A percentile compares a stretch with the other conserved stretches of the same genome.
These are phyloP conservation scores for Millerago galiae DNA, from an alignment of 805 yeast species.

Conservation along the genomic window DNA sequence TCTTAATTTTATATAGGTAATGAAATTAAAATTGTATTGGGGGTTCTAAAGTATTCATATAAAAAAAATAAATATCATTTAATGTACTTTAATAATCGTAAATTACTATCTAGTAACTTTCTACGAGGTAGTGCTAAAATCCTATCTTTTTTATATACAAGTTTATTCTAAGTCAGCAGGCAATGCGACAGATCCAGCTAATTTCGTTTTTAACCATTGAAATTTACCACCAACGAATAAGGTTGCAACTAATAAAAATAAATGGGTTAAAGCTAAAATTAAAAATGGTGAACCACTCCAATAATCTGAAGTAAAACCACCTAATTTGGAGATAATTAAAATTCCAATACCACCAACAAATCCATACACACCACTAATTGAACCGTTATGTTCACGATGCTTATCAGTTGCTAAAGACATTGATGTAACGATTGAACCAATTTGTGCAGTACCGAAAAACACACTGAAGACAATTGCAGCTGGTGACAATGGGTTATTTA, in stretches of 20 bases:
- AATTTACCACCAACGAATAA: conserved; percentile 18
- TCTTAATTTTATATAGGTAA: conserved; percentile 23
- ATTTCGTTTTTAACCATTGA: conserved; percentile 8
- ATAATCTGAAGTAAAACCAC: conserved; percentile 53
- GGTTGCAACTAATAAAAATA: conserved; percentile 18
- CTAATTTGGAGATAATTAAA: conserved; percentile 49
- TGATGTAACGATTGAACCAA: conserved; percentile 55
- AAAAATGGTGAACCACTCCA: conserved; percentile 57
- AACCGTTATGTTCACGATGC: conserved; percentile 45
- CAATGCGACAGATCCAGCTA: conserved; percentile 7
- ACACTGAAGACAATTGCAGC: conserved; percentile 31
- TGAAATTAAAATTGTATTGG: conserved; percentile 20
- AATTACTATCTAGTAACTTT: not conserved
- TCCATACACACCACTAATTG: conserved; percentile 64
- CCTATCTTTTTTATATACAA: conserved; percentile 1
- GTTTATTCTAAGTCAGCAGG: conserved; percentile 8
- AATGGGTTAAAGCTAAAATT: conserved; percentile 39
- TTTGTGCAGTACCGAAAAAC: conserved; percentile 54
- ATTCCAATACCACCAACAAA: conserved; percentile 66
- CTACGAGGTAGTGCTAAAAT: not conserved
- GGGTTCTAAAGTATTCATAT: conserved; percentile 18
- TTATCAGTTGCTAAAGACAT: conserved; percentile 52
- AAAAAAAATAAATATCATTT: conserved; percentile 16
- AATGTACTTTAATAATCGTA: conserved; percentile 4
- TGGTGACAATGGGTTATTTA: conserved; percentile 29